Evolutionary conservation across 352 stramenopile genomes (phyloP).

Genomic region (Globisporangium nagaii): DNA sequence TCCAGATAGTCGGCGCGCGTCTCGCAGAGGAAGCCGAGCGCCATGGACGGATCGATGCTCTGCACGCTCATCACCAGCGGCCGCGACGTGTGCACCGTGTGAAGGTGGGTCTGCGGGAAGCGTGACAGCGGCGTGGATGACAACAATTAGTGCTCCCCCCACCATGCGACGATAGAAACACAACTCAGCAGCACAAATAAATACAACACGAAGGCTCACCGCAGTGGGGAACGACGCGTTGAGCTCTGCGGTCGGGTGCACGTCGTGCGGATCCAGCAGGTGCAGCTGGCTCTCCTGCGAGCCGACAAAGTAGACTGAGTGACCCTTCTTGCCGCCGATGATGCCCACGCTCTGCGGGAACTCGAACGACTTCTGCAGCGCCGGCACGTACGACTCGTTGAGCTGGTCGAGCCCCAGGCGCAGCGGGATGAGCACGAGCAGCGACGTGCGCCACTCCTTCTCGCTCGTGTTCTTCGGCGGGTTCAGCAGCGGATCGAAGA

Average conservation of each 20-base stretch:
- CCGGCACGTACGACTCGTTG: conserved; percentile 75
- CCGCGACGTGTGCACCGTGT: conserved; percentile 44
- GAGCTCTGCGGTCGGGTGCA: conserved; percentile 58
- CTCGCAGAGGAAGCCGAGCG: conserved; percentile 91
- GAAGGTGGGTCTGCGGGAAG: conserved; percentile 52
- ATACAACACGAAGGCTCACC: conserved; percentile 19
- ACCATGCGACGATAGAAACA: conserved; percentile 7
- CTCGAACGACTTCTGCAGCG: conserved; percentile 71
- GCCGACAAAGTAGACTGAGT: conserved; percentile 96
- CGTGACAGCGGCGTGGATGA: background rate
- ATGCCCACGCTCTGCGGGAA: conserved; percentile 94
- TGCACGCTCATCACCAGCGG: conserved; percentile 79
- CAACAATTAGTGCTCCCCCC: background rate
- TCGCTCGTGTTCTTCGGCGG: conserved; percentile 38
- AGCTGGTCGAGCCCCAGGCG: conserved; percentile 88
- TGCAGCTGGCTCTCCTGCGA: conserved; percentile 77
- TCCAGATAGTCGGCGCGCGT: conserved; percentile 67
- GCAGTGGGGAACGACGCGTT: conserved; percentile 72
- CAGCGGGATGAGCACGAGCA: conserved; percentile 91
- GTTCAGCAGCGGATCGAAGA: conserved; percentile 85
- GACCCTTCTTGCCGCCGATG: conserved; percentile 90
- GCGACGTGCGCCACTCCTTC: conserved; percentile 76
- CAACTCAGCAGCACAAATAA: background rate
- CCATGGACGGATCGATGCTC: conserved; percentile 91
- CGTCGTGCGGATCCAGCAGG: conserved; percentile 81